Evolutionary conservation across 129 eudicot genomes (phyloP), one percentile per base, ranked within the genome.

Genomic region (Chrysanthemum seticuspe): DNA sequence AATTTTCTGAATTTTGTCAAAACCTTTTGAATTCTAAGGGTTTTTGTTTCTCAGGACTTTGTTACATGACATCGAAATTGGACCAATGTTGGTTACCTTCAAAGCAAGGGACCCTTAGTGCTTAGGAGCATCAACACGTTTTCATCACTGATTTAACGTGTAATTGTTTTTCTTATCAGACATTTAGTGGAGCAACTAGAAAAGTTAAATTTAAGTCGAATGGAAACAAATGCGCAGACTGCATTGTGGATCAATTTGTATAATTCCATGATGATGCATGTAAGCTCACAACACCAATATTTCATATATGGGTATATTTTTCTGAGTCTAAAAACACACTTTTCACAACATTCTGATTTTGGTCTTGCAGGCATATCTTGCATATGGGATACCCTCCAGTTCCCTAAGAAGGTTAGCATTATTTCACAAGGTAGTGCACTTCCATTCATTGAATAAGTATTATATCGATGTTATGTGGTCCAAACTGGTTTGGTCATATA

Each of bases 181-280:
- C 68, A 80, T 71, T 82, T 91, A 27, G 97, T 91, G 71, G 96
- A 91, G 68, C 96, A 88, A 73, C 78, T 91, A 68, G 97, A 91
- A 74, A 91, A 70, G 74, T 87, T 91, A 74, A 84, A 85, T 68
- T 61, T 86, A 62, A 63, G 84, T 57, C 80, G 79, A 74, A 85
- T 91, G 96, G 96, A 83, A 40, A 77, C 75, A 53, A 79, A 83
- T 79, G 87, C 90, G 29, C 86, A 88, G 82, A 83, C 76, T 83
- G 96, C 97, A 65, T 91, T 91, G 69, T 88, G 97, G 97, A 86
- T 91, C 84, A 91, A 91, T 81, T 40, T 86, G 78, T 88, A 91
- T 73, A 91, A 91, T 83, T 86, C 97, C 84, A 80, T 88, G 86
- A 74, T 91, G 71, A 91, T 91, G 97, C 96, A 91, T 85, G 97